Conservation (phyloP, 768 basidiomycete genomes). For the Boletus reticuloceps region DNA sequence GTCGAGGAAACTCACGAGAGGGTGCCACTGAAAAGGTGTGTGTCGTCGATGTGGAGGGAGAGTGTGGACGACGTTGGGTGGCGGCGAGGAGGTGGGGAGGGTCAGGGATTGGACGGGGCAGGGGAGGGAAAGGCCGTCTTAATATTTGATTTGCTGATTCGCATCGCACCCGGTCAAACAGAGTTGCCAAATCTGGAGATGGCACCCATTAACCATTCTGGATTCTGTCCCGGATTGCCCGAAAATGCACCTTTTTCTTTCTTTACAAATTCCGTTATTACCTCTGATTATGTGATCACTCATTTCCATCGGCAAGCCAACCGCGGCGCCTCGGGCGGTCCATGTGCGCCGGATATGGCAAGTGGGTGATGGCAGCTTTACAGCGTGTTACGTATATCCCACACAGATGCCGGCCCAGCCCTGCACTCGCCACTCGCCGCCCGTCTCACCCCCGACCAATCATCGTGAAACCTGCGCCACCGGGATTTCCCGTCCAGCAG, state of each 20-base stretch:
- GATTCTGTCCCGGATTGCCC: conserved; percentile 27
- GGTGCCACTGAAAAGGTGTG: not conserved
- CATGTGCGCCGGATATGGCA: conserved; percentile 12
- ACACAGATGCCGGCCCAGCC: conserved; percentile 25
- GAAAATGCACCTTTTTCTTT: conserved; percentile 20
- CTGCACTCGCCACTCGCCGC: conserved; percentile 26
- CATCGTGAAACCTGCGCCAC: conserved; percentile 25
- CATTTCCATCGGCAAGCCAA: conserved; percentile 27
- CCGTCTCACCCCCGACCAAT: conserved; percentile 10
- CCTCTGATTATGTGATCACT: conserved; percentile 26
- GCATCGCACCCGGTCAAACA: conserved; percentile 31
- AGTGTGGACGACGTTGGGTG: conserved; percentile 12
- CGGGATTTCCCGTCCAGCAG: conserved; percentile 19
- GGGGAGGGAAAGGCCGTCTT: conserved; percentile 29
- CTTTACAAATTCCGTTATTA: conserved; percentile 33
- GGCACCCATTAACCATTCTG: not conserved
- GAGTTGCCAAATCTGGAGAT: conserved; percentile 15
- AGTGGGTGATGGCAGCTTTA: conserved; percentile 15
- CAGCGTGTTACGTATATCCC: conserved; percentile 23
- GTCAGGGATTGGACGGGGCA: conserved; percentile 25
- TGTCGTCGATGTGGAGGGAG: not conserved
- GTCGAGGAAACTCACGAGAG: conserved; percentile 9
- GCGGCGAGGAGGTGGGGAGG: conserved; percentile 21
- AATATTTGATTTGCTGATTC: conserved; percentile 40
- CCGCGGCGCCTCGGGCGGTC: conserved; percentile 34